phyloP scores from a whole-genome alignment of 2,329 filamentous ascomycete species.

The Truncatella angustata region DNA sequence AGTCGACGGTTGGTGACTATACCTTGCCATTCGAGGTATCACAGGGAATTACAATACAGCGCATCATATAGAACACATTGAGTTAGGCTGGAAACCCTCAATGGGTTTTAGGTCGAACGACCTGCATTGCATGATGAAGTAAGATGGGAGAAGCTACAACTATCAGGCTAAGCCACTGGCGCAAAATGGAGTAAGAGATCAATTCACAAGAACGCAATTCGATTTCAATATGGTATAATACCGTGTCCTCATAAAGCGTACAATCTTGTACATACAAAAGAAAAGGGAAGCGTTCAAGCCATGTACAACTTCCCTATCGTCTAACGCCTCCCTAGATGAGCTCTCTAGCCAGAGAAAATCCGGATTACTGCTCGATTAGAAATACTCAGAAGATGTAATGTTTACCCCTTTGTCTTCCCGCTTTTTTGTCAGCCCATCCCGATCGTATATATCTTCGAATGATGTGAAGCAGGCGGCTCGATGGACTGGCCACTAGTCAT shows the following conservation, averaged over 20 bases:
- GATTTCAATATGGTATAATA: conserved; percentile 3
- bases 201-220: too few relatives aligned
- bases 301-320: background rate
- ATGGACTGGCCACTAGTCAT: conserved; percentile 35
- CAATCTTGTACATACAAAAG: conserved; percentile 11
- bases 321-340: conserved; percentile 2
- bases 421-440: background rate
- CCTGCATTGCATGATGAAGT: too few relatives aligned
- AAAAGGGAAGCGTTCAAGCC: background rate
- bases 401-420: background rate
- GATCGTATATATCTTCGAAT: too few relatives aligned
- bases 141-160: too few relatives aligned
- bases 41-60: too few relatives aligned
- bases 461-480: conserved; percentile 4
- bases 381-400: background rate
- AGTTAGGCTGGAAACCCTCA: too few relatives aligned
- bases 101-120: too few relatives aligned
- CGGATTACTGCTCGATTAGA: conserved; percentile 9
- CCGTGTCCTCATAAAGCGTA: conserved; percentile 11
- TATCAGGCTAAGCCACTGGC: too few relatives aligned
- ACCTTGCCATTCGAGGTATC: too few relatives aligned
- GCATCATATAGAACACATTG: too few relatives aligned
- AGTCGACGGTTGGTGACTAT: too few relatives aligned
- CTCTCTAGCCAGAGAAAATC: background rate
- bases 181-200: too few relatives aligned